Percentiles rank a stretch among this genome's conserved stretches.
Conservation (phyloP, 2,329 filamentous ascomycete species). For the Alternaria consortialis region DNA sequence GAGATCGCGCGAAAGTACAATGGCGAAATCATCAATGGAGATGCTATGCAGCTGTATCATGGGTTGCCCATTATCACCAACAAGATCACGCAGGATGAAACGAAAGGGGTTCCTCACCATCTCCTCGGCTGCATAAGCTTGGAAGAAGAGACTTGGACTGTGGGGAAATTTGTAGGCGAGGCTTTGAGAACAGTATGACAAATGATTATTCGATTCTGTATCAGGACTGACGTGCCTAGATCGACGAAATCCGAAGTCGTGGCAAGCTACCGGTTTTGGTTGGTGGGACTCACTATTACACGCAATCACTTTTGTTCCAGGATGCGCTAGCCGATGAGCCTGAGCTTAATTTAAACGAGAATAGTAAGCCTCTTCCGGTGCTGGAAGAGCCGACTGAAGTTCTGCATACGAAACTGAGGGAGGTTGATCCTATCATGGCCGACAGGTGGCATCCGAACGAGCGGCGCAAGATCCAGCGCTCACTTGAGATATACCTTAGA, state of each 20-base stretch:
- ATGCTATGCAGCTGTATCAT: constrained; percentile 97
- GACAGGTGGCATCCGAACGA: constrained; percentile 94
- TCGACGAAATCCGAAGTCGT: constrained; percentile 78
- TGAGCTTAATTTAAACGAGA: constrained; percentile 37
- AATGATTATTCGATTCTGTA: fast-evolving
- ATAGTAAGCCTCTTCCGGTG: constrained; percentile 66
- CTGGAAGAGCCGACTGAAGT: constrained; percentile 74
- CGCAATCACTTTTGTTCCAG: constrained; percentile 85
- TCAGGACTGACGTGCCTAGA: constrained; percentile 51
- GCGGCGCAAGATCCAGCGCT: constrained; percentile 85
- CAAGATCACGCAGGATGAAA: constrained; percentile 80
- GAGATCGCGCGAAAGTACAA: constrained; percentile 83
- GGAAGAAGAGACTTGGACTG: constrained; percentile 82
- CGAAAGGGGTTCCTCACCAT: constrained; percentile 84
- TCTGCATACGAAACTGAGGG: constrained; percentile 75
- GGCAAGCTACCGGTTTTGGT: constrained; percentile 89
- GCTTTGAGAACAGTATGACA: constrained; percentile 63
- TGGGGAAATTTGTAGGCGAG: constrained; percentile 77
- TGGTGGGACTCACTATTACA: constrained; percentile 95
- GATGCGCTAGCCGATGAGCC: constrained; percentile 68
- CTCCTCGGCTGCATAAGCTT: constrained; percentile 81
- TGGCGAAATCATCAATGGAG: constrained; percentile 95
- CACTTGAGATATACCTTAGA: constrained; percentile 86
- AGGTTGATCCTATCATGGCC: constrained; percentile 90
- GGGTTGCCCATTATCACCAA: constrained; percentile 96